Evolutionary conservation across 2,329 filamentous ascomycete genomes (phyloP).

Genomic region (Aphanocladium album): DNA sequence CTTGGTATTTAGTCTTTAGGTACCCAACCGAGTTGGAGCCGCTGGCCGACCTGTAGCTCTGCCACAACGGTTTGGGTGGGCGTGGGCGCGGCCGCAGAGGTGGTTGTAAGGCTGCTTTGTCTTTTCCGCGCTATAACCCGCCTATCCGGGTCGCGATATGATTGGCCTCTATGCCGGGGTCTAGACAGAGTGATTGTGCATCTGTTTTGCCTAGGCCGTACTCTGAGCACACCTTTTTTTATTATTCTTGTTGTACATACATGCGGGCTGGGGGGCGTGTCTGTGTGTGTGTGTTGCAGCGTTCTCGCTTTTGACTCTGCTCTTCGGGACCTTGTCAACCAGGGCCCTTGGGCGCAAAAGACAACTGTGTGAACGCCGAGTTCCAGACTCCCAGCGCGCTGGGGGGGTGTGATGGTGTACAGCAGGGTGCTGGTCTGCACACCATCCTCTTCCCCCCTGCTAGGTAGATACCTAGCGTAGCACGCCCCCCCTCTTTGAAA

Average conservation of each 20-base stretch:
- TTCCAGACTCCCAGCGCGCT: not conserved
- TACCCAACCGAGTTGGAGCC: too few relatives aligned
- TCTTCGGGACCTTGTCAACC: too few relatives aligned
- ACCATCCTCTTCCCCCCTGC: not conserved
- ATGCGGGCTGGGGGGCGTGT: conserved; percentile 1
- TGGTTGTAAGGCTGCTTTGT: conserved; percentile 1
- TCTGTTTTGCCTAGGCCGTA: not conserved
- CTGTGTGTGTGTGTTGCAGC: too few relatives aligned
- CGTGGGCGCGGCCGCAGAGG: conserved; percentile 3
- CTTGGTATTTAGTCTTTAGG: too few relatives aligned
- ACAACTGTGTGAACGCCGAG: not conserved
- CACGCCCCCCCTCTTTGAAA: not conserved
- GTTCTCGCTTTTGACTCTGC: too few relatives aligned
- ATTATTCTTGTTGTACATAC: not conserved
- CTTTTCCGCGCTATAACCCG: not conserved
- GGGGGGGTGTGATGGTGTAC: not conserved
- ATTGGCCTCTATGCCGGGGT: conserved; percentile 3
- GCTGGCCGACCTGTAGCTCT: too few relatives aligned
- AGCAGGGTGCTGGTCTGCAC: not conserved
- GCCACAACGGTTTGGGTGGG: too few relatives aligned
- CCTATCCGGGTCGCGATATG: conserved; percentile 2
- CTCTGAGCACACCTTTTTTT: not conserved
- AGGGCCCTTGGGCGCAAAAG: too few relatives aligned
- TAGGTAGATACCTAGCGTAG: not conserved
- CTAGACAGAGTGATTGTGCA: not conserved